These are phyloP conservation scores for Xylariaceae sp. DNA, from an alignment of 2,329 filamentous ascomycete species.

Conservation along the genomic window DNA sequence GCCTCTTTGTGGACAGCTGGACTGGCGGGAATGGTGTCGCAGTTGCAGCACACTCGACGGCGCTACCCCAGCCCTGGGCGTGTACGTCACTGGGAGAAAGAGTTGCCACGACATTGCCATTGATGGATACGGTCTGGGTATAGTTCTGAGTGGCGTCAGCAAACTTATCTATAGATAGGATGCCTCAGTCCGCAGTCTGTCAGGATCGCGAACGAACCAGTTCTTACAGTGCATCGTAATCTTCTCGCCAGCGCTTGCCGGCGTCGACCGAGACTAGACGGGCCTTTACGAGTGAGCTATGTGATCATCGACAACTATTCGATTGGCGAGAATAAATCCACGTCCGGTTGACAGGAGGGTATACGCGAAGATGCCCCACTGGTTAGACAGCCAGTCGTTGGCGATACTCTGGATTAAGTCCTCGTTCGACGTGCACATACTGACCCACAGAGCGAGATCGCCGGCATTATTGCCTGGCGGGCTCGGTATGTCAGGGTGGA, in stretches of 20 bases:
- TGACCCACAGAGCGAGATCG: constrained; percentile 43
- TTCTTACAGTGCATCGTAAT: constrained; percentile 40
- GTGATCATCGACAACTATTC: background rate
- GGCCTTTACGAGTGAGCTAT: constrained; percentile 33
- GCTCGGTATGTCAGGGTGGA: constrained; percentile 42
- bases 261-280: constrained; percentile 31
- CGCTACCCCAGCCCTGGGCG: constrained; percentile 22
- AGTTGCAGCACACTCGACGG: constrained; percentile 37
- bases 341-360: constrained; percentile 37
- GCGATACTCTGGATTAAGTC: constrained; percentile 46
- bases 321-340: constrained; percentile 9
- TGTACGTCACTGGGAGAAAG: constrained; percentile 20
- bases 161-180: constrained; percentile 14
- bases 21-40: constrained; percentile 38
- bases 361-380: constrained; percentile 44
- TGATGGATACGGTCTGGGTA: constrained; percentile 21
- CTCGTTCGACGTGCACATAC: constrained; percentile 45
- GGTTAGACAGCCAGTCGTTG: constrained; percentile 34
- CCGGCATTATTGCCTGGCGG: constrained; percentile 36
- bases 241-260: constrained; percentile 30
- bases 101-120: constrained; percentile 17
- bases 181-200: no score
- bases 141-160: constrained; percentile 20
- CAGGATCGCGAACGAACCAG: no score
- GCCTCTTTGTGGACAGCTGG: background rate